Conservation (phyloP, 306 rosid genomes). For the Corylus americana region DNA sequence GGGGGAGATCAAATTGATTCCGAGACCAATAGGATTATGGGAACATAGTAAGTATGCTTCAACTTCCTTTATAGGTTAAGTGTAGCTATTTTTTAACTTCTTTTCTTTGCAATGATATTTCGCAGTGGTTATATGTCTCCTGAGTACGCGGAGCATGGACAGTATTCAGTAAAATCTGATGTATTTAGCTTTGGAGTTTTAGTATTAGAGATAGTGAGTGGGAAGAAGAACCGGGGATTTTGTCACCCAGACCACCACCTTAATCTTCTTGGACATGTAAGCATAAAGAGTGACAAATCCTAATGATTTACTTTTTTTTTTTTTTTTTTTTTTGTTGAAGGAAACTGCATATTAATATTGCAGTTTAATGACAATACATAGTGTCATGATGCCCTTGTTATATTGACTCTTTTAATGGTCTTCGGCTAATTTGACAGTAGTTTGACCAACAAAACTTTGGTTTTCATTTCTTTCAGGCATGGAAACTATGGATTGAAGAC, state of each 20-base stretch:
- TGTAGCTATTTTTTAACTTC: not conserved
- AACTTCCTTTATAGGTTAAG: not conserved
- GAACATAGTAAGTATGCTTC: constrained; percentile 48
- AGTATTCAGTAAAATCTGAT: constrained; percentile 44
- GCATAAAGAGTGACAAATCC: not conserved
- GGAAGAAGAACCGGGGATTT: constrained; percentile 51
- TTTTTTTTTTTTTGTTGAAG: no score
- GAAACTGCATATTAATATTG: not conserved
- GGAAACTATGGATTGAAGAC: constrained; percentile 26
- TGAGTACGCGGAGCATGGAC: constrained; percentile 41
- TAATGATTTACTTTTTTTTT: not conserved
- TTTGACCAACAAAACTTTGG: no score
- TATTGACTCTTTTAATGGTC: not conserved
- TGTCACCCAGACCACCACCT: constrained; percentile 23
- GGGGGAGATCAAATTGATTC: constrained; percentile 46
- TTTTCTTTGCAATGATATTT: not conserved
- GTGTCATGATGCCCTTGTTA: not conserved
- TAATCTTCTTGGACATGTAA: constrained; percentile 55
- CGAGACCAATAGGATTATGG: constrained; percentile 45
- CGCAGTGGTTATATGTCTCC: constrained; percentile 61
- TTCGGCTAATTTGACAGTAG: not conserved
- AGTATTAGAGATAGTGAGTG: constrained; percentile 48
- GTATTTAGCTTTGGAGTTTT: constrained; percentile 52
- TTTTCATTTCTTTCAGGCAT: constrained; percentile 17
- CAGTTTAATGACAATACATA: not conserved